Base-by-base conservation (phyloP, 176 grass and related monocot genomes). In the Oryza longistaminata region DNA sequence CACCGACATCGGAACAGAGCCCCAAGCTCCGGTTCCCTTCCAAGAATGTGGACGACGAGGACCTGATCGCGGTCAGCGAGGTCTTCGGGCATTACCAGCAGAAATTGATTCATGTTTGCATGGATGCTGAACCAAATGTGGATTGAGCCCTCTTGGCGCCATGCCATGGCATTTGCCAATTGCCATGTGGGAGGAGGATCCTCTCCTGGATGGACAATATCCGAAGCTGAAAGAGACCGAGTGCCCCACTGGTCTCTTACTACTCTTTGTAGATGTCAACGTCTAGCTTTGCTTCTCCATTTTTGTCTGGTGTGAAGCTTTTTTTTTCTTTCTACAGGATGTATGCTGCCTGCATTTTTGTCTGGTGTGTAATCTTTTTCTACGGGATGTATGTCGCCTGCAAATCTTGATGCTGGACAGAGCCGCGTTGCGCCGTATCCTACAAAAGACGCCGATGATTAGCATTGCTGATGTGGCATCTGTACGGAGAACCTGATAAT, bases 51-150 rank as follows among this genome's bases (percentile, higher is more conserved):
- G 88, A 72, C 0, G 81, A 92, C 3, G 91, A 96, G 61, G 88
- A 92, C 67, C 72, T 99, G 69, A 87, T 80, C 44, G 81, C 90
- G 21, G 93, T 99, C 77, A 92, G 86, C 21, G 93, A 99, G 82
- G 92, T 90, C 60, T 99, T 89, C 13, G 96, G 96, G 86, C 93
- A 99, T 81, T 99, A 99, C 70, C 96, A 99, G 77, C 91, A 91
- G 80, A 92, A 94, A 74, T 69, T 94, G 66, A 87, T 99, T 66
- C 96, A 99, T 88, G 88, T 96, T 17, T 96, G 91, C 76, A 92
- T 99, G 93, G 96, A 99, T 72, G 88, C 88, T 5, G 74, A 86
- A 53, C 96, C 92, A 4, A 70, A 31, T 13, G 78, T 93, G 48
- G 91, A 90, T 60, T 95, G 89, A 94, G 25, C 39, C 15, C 2